Evolutionary conservation across 2,329 filamentous ascomycete species (phyloP).

Genomic region (Exophiala dermatitidis): DNA sequence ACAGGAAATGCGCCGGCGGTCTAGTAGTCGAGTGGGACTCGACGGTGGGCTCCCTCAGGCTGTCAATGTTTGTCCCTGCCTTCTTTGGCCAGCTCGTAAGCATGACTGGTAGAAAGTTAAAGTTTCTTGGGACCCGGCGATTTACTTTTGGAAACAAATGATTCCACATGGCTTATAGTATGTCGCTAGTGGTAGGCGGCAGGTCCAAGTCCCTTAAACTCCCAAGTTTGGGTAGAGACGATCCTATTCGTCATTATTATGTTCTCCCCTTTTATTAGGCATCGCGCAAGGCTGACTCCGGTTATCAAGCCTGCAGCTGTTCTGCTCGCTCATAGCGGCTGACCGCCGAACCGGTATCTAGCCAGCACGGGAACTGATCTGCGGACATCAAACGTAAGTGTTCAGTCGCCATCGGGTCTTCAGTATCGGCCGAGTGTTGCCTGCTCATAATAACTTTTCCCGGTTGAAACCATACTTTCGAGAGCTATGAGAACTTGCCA

Average conservation of each 20-base stretch:
- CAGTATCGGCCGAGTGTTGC: too few relatives aligned
- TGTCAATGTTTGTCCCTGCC: background rate
- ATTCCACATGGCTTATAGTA: background rate
- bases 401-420: too few relatives aligned
- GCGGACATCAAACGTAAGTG: too few relatives aligned
- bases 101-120: slow-evolving; percentile 1
- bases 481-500: background rate
- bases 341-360: too few relatives aligned
- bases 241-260: too few relatives aligned
- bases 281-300: slow-evolving; percentile 20
- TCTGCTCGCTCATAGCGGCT: background rate
- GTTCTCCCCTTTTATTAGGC: background rate
- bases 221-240: too few relatives aligned
- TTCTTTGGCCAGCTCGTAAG: slow-evolving; percentile 21
- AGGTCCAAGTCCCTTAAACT: background rate
- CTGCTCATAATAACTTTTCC: too few relatives aligned
- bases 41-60: too few relatives aligned
- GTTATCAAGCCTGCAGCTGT: background rate
- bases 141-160: background rate
- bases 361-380: too few relatives aligned
- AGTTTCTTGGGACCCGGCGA: background rate
- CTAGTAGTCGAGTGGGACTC: too few relatives aligned
- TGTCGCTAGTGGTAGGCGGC: background rate
- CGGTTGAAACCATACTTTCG: too few relatives aligned
- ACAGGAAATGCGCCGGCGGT: too few relatives aligned